Evolutionary conservation across 805 yeast genomes (phyloP).

Genomic region (Candida rishiriensis): DNA sequence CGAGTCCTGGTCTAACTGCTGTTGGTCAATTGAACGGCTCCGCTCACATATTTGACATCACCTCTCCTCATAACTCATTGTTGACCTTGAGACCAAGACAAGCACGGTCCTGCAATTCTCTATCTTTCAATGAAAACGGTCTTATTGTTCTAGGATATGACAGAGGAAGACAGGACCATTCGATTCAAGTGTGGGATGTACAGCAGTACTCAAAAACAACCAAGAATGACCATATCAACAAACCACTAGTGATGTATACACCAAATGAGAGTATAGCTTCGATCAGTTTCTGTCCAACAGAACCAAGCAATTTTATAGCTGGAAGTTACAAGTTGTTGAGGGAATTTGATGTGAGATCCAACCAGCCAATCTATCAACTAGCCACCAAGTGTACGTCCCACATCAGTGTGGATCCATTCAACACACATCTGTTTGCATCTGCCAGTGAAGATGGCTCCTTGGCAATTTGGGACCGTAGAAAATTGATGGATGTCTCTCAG

Average conservation of each 20-base stretch:
- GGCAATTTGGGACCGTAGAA: constrained; percentile 78
- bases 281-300: constrained; percentile 59
- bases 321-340: constrained; percentile 76
- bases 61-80: constrained; percentile 29
- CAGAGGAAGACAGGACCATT: constrained; percentile 68
- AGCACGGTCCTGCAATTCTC: constrained; percentile 67
- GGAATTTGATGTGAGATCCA: constrained; percentile 69
- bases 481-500: constrained; percentile 31
- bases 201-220: constrained; percentile 49
- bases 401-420: constrained; percentile 64
- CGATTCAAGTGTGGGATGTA: constrained; percentile 77
- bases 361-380: constrained; percentile 63
- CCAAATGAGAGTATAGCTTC: constrained; percentile 75
- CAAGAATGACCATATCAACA: constrained; percentile 46
- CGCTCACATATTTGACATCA: constrained; percentile 58
- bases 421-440: constrained; percentile 63
- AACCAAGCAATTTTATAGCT: constrained; percentile 51
- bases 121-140: constrained; percentile 63
- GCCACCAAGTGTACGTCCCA: constrained; percentile 72
- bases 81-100: constrained; percentile 55
- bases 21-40: constrained; percentile 74
- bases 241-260: constrained; percentile 53
- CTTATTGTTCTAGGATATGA: constrained; percentile 77
- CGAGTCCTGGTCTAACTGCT: constrained; percentile 55
- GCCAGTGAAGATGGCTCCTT: constrained; percentile 80